Base-by-base conservation (phyloP, 805 yeast species). In the Candida andamanensis region DNA sequence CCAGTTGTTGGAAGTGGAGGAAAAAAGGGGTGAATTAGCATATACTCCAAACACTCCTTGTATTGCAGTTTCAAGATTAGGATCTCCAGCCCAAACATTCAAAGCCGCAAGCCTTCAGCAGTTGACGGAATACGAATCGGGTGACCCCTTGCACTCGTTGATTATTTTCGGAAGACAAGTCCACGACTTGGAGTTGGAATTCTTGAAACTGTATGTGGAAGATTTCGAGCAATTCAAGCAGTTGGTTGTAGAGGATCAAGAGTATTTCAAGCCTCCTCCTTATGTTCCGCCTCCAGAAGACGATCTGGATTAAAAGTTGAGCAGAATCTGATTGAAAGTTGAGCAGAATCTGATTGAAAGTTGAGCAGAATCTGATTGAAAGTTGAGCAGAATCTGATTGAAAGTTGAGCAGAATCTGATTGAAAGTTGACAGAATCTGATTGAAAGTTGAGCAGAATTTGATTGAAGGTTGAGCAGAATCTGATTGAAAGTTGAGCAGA, bases 121-220 rank as follows among this genome's bases (percentile, higher is more conserved):
- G 48, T 64, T 90, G 53, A 72, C 85, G 6, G 74, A 76, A 29
- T 87, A 85, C 50, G 97, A 89, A 43, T 76, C 94, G 9, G 98
- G 98, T 26, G 95, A 79, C 50, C 98, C 98, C 17, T 66, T 90
- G 46, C 98, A 90, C 56, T 85, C 97, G 7, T 72, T 90, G 47
- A 78, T 90, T 30, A 79, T 90, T 62, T 68, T 90, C 33, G 98
- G 98, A 15, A 76, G 94, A 72, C 90, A 80, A 62, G 89, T 87
- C 15, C 98, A 90, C 51, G 97, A 90, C 40, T 71, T 90, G 38
- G 98, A 90, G 56, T 58, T 85, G 46, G 96, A 89, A 45, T 90
- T 80, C 52, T 61, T 92, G 54, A 63, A 80, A 39, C 89, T 78
- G 47, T 90, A 76, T 59, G 82, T 83, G 18, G 80, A 76, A 35